A percentile compares a stretch with the other conserved stretches of the same genome.
Conservation (phyloP, 2,329 filamentous ascomycete species). For the Aureobasidium zeae region DNA sequence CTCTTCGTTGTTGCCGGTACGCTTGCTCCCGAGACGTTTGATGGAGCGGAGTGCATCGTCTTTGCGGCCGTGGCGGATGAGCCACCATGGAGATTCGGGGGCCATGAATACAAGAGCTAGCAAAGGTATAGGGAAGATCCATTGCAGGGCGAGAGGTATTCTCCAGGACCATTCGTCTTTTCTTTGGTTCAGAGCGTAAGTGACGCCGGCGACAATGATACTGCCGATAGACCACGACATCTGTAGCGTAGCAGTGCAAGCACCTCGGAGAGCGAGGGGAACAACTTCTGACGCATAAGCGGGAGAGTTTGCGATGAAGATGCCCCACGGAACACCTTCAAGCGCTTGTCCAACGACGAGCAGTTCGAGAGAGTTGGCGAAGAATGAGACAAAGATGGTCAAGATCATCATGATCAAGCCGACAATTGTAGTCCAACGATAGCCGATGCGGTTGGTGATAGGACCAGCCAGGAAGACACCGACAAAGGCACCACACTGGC, state of each 20-base stretch:
- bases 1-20: slow-evolving; percentile 32
- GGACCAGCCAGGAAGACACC: slow-evolving; percentile 52
- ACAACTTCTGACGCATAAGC: slow-evolving; percentile 55
- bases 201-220: slow-evolving; percentile 51
- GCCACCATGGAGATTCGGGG: slow-evolving; percentile 47
- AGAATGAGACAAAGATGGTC: slow-evolving; percentile 53
- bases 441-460: slow-evolving; percentile 49
- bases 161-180: slow-evolving; percentile 34
- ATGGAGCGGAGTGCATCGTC: slow-evolving; percentile 39
- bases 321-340: slow-evolving; percentile 55
- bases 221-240: slow-evolving; percentile 56
- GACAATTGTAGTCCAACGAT: slow-evolving; percentile 49
- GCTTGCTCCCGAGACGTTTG: slow-evolving; percentile 40
- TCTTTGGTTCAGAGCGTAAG: slow-evolving; percentile 43
- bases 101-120: slow-evolving; percentile 43
- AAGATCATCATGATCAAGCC: slow-evolving; percentile 49
- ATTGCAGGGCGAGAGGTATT: slow-evolving; percentile 48
- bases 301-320: slow-evolving; percentile 56
- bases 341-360: slow-evolving; percentile 48
- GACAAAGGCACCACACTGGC: slow-evolving; percentile 50
- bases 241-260: slow-evolving; percentile 53
- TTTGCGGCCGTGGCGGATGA: slow-evolving; percentile 40
- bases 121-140: slow-evolving; percentile 48
- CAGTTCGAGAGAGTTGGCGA: slow-evolving; percentile 38
- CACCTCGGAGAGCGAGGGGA: slow-evolving; percentile 48